Base-by-base conservation (phyloP, 176 grass and related monocot genomes). In the Thinopyrum elongatum region DNA sequence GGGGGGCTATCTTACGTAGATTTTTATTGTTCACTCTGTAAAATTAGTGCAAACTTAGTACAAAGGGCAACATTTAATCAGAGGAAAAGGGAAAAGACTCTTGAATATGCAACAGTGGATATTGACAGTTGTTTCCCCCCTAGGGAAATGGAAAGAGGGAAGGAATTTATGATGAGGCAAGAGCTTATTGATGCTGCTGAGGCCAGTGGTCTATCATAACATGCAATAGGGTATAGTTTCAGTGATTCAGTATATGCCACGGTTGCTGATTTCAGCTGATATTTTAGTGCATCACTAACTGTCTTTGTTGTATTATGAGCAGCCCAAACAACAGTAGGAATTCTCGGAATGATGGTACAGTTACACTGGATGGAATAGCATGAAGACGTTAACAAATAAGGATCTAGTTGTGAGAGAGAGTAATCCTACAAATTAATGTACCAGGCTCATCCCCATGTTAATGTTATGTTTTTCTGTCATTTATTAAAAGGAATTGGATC, bases 281-380 rank as follows among this genome's bases (percentile, higher is more conserved):
- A n/a, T n/a, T n/a, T n/a, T n/a, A n/a, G n/a, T n/a, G n/a, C n/a
- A n/a, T n/a, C n/a, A n/a, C n/a, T n/a, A n/a, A n/a, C n/a, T n/a
- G n/a, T n/a, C n/a, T n/a, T n/a, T n/a, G n/a, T n/a, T n/a, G n/a
- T 22, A 62, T 84, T 76, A 27, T 84, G 81, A 82, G 44, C 91
- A 98, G 93, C 44, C 83, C 83, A 30, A 92, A 98, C 77, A 95
- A 87, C 75, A 90, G 67, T 84, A 95, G 82, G 68, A 90, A 80
- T 86, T 88, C 84, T 65, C 42, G 31, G 10, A 95, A 87, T 83
- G 91, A 98, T 62, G 90, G 87, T 93, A 95, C 80, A 89, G 89
- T 89, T 93, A 93, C 80, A 89, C 73, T 89, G 93, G 95, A 77
- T 98, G 95, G 95, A 98, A 55, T 70, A 92, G 93, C 81, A 95